Percentiles rank a stretch among this genome's conserved stretches.
These are phyloP conservation scores for Pisolithus orientalis DNA, from an alignment of 768 basidiomycete genomes.

Conservation along the genomic window DNA sequence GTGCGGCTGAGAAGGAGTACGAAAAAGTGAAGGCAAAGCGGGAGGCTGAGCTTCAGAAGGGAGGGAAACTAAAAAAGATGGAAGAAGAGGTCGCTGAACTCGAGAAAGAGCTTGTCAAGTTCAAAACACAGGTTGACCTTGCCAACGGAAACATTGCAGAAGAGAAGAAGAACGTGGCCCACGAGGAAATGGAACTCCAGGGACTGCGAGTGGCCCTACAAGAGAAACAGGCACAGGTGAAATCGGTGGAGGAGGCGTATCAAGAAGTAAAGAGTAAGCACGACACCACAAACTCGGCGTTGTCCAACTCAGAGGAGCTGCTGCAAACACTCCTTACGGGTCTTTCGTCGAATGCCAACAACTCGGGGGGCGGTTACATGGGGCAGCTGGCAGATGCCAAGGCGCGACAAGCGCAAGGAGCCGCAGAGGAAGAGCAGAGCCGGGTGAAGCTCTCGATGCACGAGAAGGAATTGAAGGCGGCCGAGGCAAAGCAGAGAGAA, in stretches of 20 bases:
- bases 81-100: slow-evolving; percentile 74
- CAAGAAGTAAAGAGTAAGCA: slow-evolving; percentile 65
- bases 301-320: slow-evolving; percentile 81
- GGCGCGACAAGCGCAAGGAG: slow-evolving; percentile 64
- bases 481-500: slow-evolving; percentile 77
- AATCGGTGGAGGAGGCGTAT: slow-evolving; percentile 48
- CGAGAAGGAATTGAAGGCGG: slow-evolving; percentile 68
- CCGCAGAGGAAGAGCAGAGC: slow-evolving; percentile 80
- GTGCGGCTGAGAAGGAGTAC: slow-evolving; percentile 62
- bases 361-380: slow-evolving; percentile 88
- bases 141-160: slow-evolving; percentile 69
- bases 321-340: slow-evolving; percentile 93
- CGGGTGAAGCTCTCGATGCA: slow-evolving; percentile 69
- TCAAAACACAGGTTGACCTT: slow-evolving; percentile 81
- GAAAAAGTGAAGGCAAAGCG: slow-evolving; percentile 64
- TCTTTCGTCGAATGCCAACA: slow-evolving; percentile 61
- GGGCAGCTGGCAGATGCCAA: slow-evolving; percentile 89
- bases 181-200: slow-evolving; percentile 48
- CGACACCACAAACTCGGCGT: slow-evolving; percentile 48
- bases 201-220: slow-evolving; percentile 54
- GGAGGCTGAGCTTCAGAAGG: slow-evolving; percentile 86
- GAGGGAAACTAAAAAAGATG: slow-evolving; percentile 83
- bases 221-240: slow-evolving; percentile 58
- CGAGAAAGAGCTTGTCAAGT: slow-evolving; percentile 76
- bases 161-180: slow-evolving; percentile 57